Evolutionary conservation across 768 basidiomycete genomes (phyloP).

Genomic region (Boletellus emodensis): DNA sequence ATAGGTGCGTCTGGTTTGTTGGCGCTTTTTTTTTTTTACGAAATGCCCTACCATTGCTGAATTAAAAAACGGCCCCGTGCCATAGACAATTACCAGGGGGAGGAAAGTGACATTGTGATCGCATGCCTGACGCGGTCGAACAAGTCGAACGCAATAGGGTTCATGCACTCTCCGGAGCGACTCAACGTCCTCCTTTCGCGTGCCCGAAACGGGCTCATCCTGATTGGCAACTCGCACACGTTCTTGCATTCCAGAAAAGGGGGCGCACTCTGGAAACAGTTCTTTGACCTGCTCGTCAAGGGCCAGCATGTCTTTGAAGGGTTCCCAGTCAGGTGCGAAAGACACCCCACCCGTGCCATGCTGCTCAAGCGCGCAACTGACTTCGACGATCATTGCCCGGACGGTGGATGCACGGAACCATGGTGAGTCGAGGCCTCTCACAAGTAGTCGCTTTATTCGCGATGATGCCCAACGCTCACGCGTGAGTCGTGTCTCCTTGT

Average conservation of each 20-base stretch:
- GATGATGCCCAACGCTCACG: no score
- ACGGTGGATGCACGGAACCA: constrained; percentile 56
- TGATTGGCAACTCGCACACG: constrained; percentile 64
- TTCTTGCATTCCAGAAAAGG: constrained; percentile 35
- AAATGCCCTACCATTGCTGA: not conserved
- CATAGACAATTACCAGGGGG: constrained; percentile 72
- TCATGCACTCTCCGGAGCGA: constrained; percentile 66
- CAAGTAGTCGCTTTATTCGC: no score
- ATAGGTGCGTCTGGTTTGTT: constrained; percentile 43
- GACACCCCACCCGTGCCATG: constrained; percentile 40
- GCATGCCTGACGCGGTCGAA: constrained; percentile 61
- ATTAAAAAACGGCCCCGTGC: not conserved
- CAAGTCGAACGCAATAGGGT: constrained; percentile 52
- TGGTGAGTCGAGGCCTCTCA: constrained; percentile 59
- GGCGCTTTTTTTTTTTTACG: no score
- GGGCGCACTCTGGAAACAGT: constrained; percentile 11
- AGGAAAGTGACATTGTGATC: constrained; percentile 67
- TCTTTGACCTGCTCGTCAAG: constrained; percentile 11
- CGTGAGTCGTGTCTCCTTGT: no score
- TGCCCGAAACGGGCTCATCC: constrained; percentile 57
- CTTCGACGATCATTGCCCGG: constrained; percentile 52
- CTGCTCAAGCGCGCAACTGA: constrained; percentile 41
- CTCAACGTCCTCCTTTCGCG: constrained; percentile 69
- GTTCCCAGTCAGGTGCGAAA: constrained; percentile 53
- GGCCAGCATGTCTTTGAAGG: constrained; percentile 21